These are phyloP conservation scores for Dactylellina sp. DNA, from an alignment of 2,329 filamentous ascomycete genomes.

Conservation along the genomic window DNA sequence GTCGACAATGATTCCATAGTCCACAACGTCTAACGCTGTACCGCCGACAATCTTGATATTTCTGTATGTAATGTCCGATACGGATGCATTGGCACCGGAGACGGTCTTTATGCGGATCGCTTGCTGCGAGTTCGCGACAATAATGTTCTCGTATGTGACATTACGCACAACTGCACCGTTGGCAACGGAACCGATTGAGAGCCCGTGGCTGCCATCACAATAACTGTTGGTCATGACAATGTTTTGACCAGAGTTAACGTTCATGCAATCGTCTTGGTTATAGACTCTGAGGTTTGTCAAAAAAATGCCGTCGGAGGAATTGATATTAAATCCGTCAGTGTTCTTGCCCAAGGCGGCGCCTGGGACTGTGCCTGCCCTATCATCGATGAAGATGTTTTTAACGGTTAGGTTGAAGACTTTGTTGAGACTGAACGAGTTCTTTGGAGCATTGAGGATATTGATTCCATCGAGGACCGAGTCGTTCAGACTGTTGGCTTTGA, in stretches of 20 bases:
- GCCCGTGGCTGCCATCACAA: constrained; percentile 70
- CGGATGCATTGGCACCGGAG: constrained; percentile 67
- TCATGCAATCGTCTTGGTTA: constrained; percentile 73
- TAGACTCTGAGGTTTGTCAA: constrained; percentile 69
- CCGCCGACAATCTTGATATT: constrained; percentile 64
- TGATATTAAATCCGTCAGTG: constrained; percentile 70
- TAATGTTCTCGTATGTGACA: constrained; percentile 68
- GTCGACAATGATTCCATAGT: constrained; percentile 71
- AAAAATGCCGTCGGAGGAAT: constrained; percentile 66
- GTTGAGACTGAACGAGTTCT: constrained; percentile 69
- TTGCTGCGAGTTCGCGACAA: constrained; percentile 69
- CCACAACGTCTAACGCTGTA: constrained; percentile 67
- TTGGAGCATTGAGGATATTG: constrained; percentile 70
- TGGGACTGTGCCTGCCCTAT: constrained; percentile 68
- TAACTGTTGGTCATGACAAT: constrained; percentile 65
- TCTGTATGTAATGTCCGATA: constrained; percentile 69
- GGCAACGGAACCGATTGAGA: constrained; percentile 72
- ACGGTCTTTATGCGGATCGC: constrained; percentile 72
- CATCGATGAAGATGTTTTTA: constrained; percentile 70
- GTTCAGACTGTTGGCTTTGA: constrained; percentile 67
- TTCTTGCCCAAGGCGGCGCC: constrained; percentile 63
- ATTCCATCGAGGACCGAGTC: constrained; percentile 68
- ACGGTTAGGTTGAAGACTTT: constrained; percentile 65
- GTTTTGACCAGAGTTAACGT: constrained; percentile 66
- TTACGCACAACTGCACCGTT: constrained; percentile 69